Percentiles rank a stretch among this genome's conserved stretches.
phyloP scores from a whole-genome alignment of 768 basidiomycete species.

The Tulasnella sp. region DNA sequence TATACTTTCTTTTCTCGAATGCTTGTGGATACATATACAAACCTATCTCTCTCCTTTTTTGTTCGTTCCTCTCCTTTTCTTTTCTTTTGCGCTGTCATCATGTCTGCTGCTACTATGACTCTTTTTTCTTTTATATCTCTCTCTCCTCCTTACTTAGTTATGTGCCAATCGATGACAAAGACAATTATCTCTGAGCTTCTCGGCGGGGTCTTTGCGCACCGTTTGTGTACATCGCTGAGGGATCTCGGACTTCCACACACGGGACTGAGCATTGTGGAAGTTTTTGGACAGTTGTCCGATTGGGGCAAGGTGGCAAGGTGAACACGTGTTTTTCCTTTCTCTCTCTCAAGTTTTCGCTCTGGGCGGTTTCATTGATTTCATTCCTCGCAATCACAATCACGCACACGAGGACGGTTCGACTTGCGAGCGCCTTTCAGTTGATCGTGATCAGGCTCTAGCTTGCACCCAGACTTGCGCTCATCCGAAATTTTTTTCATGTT shows the following conservation, averaged over 20 bases:
- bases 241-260: neutral
- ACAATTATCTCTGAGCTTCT: neutral
- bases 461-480: neutral
- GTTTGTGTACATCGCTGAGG: neutral
- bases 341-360: neutral
- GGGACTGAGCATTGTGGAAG: neutral
- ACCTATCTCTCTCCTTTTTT: neutral
- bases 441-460: neutral
- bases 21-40: neutral
- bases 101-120: constrained; percentile 9
- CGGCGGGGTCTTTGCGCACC: neutral
- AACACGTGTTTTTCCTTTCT: constrained; percentile 1
- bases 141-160: constrained; percentile 3
- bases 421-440: neutral
- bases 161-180: constrained; percentile 5
- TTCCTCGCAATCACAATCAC: neutral
- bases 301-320: neutral
- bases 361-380: neutral
- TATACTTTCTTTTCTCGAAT: neutral
- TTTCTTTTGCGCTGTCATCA: neutral
- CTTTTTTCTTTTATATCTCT: neutral
- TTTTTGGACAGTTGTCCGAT: neutral
- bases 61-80: neutral
- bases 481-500: neutral
- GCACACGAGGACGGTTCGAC: neutral